phyloP scores from a whole-genome alignment of 345 rosid genomes.

The Rhodamnia rubescens region DNA sequence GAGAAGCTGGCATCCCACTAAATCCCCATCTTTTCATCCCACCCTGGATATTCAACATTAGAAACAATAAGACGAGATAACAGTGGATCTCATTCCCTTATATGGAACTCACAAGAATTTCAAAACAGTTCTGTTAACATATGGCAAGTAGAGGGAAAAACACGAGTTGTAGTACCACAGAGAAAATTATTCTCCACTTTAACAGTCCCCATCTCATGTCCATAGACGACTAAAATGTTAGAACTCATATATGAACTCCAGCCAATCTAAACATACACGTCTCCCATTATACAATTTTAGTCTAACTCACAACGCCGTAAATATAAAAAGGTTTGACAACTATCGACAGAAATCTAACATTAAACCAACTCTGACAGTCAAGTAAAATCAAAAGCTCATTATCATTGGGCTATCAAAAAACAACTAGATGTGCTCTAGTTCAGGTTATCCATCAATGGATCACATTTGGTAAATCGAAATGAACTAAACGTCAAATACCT shows the following conservation, averaged over 20 bases:
- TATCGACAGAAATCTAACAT: neutral
- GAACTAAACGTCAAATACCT: neutral
- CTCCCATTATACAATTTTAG: neutral
- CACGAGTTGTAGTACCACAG: neutral
- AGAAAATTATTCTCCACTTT: neutral
- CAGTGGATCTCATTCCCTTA: neutral
- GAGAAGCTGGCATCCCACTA: constrained; percentile 63
- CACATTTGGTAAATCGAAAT: neutral
- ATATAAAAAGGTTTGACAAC: neutral
- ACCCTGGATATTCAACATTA: constrained; percentile 33
- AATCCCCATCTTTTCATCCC: constrained; percentile 65
- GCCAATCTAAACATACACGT: neutral
- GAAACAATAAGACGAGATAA: neutral
- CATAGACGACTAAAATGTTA: neutral
- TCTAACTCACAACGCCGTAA: neutral
- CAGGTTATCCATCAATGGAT: neutral
- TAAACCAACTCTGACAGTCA: neutral
- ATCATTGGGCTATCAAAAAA: neutral
- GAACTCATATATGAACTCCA: neutral
- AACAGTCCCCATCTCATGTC: neutral
- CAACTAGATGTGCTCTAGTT: neutral
- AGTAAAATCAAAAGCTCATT: neutral
- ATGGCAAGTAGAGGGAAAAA: neutral
- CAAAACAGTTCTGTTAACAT: neutral
- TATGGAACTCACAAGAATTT: neutral